A percentile compares a stretch with the other conserved stretches of the same genome.
Evolutionary conservation across 2,329 filamentous ascomycete species (phyloP).

Genomic region (Dactylella cylindrospora): DNA sequence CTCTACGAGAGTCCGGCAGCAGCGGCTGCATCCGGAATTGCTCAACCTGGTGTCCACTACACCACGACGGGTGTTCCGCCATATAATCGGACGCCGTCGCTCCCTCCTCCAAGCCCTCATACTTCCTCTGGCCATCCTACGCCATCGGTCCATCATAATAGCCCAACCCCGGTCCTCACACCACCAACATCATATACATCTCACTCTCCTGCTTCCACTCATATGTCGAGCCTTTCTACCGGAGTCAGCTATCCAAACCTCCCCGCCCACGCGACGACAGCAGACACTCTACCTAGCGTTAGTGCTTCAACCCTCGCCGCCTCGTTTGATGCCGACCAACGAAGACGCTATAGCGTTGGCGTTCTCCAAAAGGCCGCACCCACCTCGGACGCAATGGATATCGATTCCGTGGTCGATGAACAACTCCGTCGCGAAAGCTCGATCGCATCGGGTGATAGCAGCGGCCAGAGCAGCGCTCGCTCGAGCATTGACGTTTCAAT

Average conservation of each 20-base stretch:
- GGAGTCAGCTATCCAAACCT: constrained; percentile 72
- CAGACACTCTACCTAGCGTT: constrained; percentile 66
- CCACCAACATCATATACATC: constrained; percentile 43
- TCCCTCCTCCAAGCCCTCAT: constrained; percentile 37
- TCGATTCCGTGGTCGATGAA: constrained; percentile 45
- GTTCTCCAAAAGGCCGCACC: constrained; percentile 65
- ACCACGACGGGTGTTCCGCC: constrained; percentile 26
- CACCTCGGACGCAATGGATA: constrained; percentile 51
- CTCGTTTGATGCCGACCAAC: constrained; percentile 64
- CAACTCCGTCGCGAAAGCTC: constrained; percentile 14
- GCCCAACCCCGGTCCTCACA: constrained; percentile 43
- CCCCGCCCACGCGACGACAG: constrained; percentile 64
- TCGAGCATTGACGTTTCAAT: constrained; percentile 41
- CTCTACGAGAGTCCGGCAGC: constrained; percentile 91
- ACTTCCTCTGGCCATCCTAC: constrained; percentile 39
- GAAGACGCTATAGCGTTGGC: constrained; percentile 66
- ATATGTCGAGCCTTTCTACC: constrained; percentile 45
- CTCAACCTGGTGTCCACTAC: constrained; percentile 38
- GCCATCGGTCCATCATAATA: constrained; percentile 40
- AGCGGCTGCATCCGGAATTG: constrained; percentile 67
- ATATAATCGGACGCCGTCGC: constrained; percentile 32
- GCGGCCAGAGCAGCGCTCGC: constrained; percentile 18
- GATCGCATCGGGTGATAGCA: constrained; percentile 6
- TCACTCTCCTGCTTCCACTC: constrained; percentile 44
- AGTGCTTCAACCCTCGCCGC: constrained; percentile 70